A percentile compares a stretch with the other conserved stretches of the same genome.
Conservation (phyloP, 108 stramenopile genomes). For the Fragilaria radians region DNA sequence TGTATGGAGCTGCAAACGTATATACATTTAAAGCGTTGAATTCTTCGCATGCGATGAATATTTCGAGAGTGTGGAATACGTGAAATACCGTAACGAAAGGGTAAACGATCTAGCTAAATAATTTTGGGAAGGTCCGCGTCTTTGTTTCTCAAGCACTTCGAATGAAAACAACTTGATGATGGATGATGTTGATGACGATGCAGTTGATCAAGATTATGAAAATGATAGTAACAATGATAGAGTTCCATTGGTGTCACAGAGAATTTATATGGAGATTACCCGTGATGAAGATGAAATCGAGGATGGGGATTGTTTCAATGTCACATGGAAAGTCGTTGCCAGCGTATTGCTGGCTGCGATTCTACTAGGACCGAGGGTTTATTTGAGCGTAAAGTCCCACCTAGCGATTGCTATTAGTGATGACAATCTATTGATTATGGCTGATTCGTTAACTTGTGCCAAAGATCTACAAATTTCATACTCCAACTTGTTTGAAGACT, state of each 20-base stretch:
- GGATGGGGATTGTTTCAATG: background rate
- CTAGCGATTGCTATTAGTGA: background rate
- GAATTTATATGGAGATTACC: background rate
- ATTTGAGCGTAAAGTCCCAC: background rate
- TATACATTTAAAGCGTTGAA: no score
- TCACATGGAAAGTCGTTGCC: background rate
- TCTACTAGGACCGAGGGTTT: background rate
- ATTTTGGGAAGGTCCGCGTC: no score
- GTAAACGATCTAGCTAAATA: no score
- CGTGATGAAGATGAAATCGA: background rate
- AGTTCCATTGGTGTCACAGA: background rate
- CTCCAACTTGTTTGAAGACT: background rate
- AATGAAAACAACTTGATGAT: no score
- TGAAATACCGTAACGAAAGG: no score
- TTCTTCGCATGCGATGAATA: no score
- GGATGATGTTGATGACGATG: no score
- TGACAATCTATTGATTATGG: background rate
- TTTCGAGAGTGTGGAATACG: no score
- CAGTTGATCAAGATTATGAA: no score
- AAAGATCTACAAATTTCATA: background rate
- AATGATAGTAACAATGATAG: background rate
- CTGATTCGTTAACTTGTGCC: background rate
- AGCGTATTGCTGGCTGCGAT: background rate
- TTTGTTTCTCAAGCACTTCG: no score
- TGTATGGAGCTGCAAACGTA: no score